Conservation (phyloP, 768 basidiomycete genomes). For the Agaricus sinodeliciosus region DNA sequence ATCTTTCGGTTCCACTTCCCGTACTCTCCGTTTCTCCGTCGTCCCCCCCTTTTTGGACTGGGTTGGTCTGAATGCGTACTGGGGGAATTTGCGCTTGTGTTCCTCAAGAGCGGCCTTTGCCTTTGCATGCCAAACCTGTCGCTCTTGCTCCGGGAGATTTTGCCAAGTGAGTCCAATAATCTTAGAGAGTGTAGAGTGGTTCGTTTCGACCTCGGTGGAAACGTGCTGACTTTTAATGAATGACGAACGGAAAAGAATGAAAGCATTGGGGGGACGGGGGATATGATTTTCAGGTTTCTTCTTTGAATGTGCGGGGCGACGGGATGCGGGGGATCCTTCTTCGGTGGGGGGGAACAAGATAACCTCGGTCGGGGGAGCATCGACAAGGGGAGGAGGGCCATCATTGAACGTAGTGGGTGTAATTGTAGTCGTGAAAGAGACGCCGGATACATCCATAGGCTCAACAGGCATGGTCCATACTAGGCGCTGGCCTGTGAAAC, state of each 20-base stretch:
- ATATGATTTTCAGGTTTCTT: constrained; percentile 73
- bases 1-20: constrained; percentile 65
- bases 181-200: constrained; percentile 78
- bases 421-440: constrained; percentile 18
- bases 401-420: constrained; percentile 19
- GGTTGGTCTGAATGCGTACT: constrained; percentile 73
- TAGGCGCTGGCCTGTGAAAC: constrained; percentile 21
- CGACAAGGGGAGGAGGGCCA: constrained; percentile 23
- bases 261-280: constrained; percentile 80
- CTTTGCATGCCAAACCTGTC: constrained; percentile 71
- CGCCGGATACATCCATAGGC: constrained; percentile 15
- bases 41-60: constrained; percentile 44
- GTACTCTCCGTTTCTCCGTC: constrained; percentile 51
- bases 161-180: constrained; percentile 84
- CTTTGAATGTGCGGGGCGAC: constrained; percentile 51
- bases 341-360: constrained; percentile 54
- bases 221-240: constrained; percentile 79
- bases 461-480: constrained; percentile 25
- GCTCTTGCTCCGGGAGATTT: constrained; percentile 67
- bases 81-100: constrained; percentile 71
- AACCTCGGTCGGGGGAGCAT: constrained; percentile 27
- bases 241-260: constrained; percentile 80
- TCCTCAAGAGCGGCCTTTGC: constrained; percentile 71
- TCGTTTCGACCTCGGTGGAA: constrained; percentile 71
- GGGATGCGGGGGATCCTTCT: constrained; percentile 23